phyloP scores from a whole-genome alignment of 345 rosid species.

The Bretschneidera sinensis region DNA sequence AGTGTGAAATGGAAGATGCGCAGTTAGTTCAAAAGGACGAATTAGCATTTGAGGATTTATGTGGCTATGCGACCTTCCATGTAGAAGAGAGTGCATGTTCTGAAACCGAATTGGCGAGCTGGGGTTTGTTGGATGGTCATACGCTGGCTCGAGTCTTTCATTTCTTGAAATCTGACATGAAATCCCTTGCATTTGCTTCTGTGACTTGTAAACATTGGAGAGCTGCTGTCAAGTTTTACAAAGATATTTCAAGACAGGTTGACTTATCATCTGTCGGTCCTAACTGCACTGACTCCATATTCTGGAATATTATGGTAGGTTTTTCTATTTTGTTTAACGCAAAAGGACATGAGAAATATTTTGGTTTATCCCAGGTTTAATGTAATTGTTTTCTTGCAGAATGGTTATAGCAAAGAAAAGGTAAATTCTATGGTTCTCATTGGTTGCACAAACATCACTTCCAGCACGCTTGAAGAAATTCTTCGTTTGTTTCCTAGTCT shows the following conservation, averaged over 20 bases:
- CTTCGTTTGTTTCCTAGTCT: constrained; percentile 54
- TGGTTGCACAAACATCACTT: constrained; percentile 76
- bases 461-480: constrained; percentile 60
- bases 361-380: constrained; percentile 22
- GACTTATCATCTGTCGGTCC: constrained; percentile 76
- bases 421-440: constrained; percentile 62
- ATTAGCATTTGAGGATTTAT: constrained; percentile 69
- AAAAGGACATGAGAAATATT: not conserved
- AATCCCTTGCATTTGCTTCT: constrained; percentile 73
- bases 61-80: constrained; percentile 50
- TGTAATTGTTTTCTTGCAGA: constrained; percentile 48
- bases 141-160: constrained; percentile 78
- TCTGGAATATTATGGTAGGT: constrained; percentile 67
- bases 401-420: constrained; percentile 66
- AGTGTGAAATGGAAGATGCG: constrained; percentile 52
- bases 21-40: constrained; percentile 44
- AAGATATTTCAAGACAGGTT: constrained; percentile 64
- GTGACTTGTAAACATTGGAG: constrained; percentile 94
- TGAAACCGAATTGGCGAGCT: constrained; percentile 39
- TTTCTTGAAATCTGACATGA: constrained; percentile 72
- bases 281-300: constrained; percentile 60
- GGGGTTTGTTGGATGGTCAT: constrained; percentile 82
- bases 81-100: constrained; percentile 37
- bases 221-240: constrained; percentile 68
- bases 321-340: constrained; percentile 13